Base-by-base conservation (phyloP, 140 eudicot species). In the Erigeron philadelphicus region DNA sequence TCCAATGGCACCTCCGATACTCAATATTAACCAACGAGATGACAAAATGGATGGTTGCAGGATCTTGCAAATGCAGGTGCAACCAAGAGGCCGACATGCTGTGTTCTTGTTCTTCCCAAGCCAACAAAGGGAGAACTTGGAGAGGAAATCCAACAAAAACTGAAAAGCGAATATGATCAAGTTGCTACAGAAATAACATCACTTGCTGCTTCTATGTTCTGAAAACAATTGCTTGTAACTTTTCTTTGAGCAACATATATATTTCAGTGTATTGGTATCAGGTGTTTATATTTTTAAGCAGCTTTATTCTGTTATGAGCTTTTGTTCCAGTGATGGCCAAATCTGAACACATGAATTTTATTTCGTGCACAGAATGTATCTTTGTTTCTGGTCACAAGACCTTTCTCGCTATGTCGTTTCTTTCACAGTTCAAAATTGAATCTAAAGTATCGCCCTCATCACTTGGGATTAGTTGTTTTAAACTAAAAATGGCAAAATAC, bases 1-100 rank as follows among this genome's bases (percentile, higher is more conserved):
- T 31, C 38, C 38, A 31, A 31, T 31, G 38, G 38, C 38, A 31
- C 38, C 38, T 4, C 38, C 38, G 5, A 31, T 31, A 5, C 38
- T 31, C 38, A 31, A 31, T 31, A 31, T 31, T 31, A 31, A 31
- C 57, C 10, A 21, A 15, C 7, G 15, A 59, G 15, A 75, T 52
- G 57, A 21, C 23, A 23, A 21, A 42, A n/a, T 0, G 45, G 76
- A 7, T 42, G 55, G 63, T 73, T 82, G 68, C 83, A 89, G 96
- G 98, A 93, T 70, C 95, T 93, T 45, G 98, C 98, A 12, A 93
- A 85, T 86, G 96, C 95, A 4, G 95, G 95, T 46, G 82, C 97
- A 17, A 93, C 99, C 49, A 93, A 89, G 87, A 84, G 99, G 81
- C 99, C 97, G 52, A 93, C 95, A 17, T 89, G 99, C 53, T 89